Base-by-base conservation (phyloP, 768 basidiomycete species). In the Tremella yokohamensis region DNA sequence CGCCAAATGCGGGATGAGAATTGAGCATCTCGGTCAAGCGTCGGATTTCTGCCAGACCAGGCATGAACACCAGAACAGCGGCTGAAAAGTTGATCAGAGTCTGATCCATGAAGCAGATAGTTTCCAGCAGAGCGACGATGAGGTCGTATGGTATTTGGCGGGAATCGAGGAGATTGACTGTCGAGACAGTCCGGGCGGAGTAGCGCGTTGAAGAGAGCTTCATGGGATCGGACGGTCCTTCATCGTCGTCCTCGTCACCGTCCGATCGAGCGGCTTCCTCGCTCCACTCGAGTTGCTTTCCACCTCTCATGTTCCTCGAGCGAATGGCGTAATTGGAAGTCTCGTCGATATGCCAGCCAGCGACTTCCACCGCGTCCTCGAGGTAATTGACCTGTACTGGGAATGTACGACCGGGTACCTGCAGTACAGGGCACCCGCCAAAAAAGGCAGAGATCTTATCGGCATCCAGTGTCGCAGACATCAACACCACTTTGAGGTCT, bases 391-490 rank as follows among this genome's bases (percentile, higher is more conserved):
- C 80, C 52, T 88, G 85, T 4, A 98, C 94, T 29, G 94, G 94
- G 78, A 89, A 98, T 1, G 92, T 97, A 16, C 94, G 84, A 2
- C 94, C 96, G 16, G 93, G 93, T 25, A 99, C 88, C 58, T 86
- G 84, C 12, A 98, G 80, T 16, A 85, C 83, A 0, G 90, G 90
- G 67, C 81, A 82, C 47, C 84, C 84, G n/a, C 86, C 89, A 72
- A 98, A 96, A 75, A 87, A 97, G 13, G 76, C 78, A 11, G 92
- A 88, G 40, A 98, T 84, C 79, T 76, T 77, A 44, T 75, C 78
- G 24, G 73, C 76, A 58, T 99, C 91, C 22, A 96, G 81, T 0
- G 96, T 99, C 0, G 96, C 94, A 29, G 91, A 94, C 94, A 99
- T 99, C 48, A 98, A 81, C 15, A 97, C 84, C 40, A 99, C 84